Base-by-base conservation (phyloP, 2,329 filamentous ascomycete species). In the Ophiostoma himal-ulmi region DNA sequence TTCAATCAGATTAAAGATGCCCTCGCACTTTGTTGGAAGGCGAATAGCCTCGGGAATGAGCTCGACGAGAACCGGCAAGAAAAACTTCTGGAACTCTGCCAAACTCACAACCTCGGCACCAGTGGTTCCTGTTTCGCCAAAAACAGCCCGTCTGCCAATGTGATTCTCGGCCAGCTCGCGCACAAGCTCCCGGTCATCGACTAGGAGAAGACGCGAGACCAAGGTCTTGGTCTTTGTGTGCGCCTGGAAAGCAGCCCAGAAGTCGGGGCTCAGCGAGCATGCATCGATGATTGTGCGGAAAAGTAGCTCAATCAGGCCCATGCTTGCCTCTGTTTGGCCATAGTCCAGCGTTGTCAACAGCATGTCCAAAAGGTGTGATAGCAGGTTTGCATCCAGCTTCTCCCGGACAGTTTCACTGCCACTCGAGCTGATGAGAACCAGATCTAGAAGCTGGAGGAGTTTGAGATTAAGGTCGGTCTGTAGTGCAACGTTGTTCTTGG, bases 401-500 rank as follows among this genome's bases (percentile, higher is more conserved):
- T 75, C 68, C 10, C 70, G 69, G 8, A 74, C 70, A 7, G 73
- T 72, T 2, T 30, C 48, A 8, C 72, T 74, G 8, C 75, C 73
- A 3, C 73, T 41, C 1, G 74, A 70, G 39, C 76, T 75, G 78
- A 82, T 82, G 26, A 91, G 78, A 48, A 88, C 83, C 60, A 82
- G 77, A 20, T 85, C 78, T 67, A 90, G 81, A 72, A 83, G 85
- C 69, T 88, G 83, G 30, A 90, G 79, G n/a, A 90, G 79, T 70
- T 82, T 81, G 57, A 82, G 80, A 13, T 83, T 82, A 70, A 90
- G 82, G 37, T 80, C 77, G 37, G 84, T 80, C 72, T 81, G 83
- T 67, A 86, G 76, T 52, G 80, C 77, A 69, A 80, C 80, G 67
- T 78, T 81, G 11, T 78, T 76, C 37, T 67, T 44, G 70, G 83